A percentile compares a stretch with the other conserved stretches of the same genome.
phyloP scores from a whole-genome alignment of 345 rosid species.

The Lepidium aucheri region DNA sequence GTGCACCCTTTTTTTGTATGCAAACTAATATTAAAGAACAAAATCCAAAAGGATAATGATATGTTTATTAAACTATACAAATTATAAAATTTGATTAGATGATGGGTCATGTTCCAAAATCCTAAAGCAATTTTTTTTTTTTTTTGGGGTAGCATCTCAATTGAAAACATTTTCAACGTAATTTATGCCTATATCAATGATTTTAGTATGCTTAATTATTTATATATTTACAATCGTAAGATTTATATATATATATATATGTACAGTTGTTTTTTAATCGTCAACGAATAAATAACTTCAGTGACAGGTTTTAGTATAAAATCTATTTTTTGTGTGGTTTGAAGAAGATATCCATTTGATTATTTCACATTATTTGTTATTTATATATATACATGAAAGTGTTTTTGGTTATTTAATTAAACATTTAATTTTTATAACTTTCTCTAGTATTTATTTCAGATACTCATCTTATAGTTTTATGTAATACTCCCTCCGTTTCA shows the following conservation, averaged over 20 bases:
- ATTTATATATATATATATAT: too few species aligned
- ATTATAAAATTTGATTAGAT: constrained; percentile 15
- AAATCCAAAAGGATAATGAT: constrained; percentile 9
- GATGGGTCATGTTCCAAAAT: constrained; percentile 19
- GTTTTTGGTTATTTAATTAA: too few species aligned
- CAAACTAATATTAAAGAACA: background rate
- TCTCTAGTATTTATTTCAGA: too few species aligned
- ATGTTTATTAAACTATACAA: background rate
- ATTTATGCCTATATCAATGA: background rate
- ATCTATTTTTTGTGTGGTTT: background rate
- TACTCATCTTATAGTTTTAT: too few species aligned
- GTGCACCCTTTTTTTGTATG: constrained; percentile 21
- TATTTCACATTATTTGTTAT: background rate
- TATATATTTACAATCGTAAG: background rate
- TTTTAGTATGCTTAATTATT: background rate
- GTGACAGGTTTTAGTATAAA: too few species aligned
- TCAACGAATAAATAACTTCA: background rate
- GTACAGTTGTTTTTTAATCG: too few species aligned
- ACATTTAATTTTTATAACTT: too few species aligned
- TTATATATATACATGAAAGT: too few species aligned
- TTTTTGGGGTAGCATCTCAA: background rate
- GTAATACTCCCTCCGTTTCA: too few species aligned
- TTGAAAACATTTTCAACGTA: background rate
- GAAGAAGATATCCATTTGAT: background rate
- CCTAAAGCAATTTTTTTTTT: constrained; percentile 9